Base-by-base conservation (phyloP, 2,329 filamentous ascomycete species). In the Cordyceps cateniannulata region DNA sequence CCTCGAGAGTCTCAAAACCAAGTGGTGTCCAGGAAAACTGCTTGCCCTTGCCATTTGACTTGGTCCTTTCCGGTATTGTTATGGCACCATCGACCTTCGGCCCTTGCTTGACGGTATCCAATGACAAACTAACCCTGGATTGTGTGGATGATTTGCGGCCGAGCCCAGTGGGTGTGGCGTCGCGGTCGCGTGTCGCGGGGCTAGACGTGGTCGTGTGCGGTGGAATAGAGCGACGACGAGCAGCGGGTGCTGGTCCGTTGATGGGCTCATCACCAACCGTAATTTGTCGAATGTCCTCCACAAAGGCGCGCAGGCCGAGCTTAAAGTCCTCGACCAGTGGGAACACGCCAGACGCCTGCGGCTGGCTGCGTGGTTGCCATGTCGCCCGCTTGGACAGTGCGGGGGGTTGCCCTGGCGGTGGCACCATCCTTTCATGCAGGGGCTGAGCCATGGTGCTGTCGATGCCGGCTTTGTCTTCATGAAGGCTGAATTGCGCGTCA, bases 241-340 rank as follows among this genome's bases (percentile, higher is more conserved):
- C 62, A 29, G 59, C 35, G 63, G 59, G 40, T 65, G 40, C 14
- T 32, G 71, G 71, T 16, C 85, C 87, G 63, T 80, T 85, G 64
- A 91, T 85, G 18, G 87, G 90, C 76, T 99, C 95, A 59, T 99
- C 95, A 25, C 95, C 95, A 7, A 99, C 92, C 0, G 95, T 96
- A 16, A 93, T 96, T 74, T 98, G 95, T 66, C 93, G 84, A 52
- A 99, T 85, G 70, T 99, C 95, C 72, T 98, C 95, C 62, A 96
- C 86, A 74, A 99, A 99, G 1, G 91, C 96, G 85, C 90, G 93
- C 53, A 99, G 77, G 2, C 95, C 93, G 56, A 95, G 85, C 71
- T 88, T 91, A 73, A 99, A 86, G 74, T 97, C 95, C 62, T 90
- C 89, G 18, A 93, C 90, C 73, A 96, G 87, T 72, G 95, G 90